Base-by-base conservation (phyloP, 2,329 filamentous ascomycete species). In the Talaromyces sp. region DNA sequence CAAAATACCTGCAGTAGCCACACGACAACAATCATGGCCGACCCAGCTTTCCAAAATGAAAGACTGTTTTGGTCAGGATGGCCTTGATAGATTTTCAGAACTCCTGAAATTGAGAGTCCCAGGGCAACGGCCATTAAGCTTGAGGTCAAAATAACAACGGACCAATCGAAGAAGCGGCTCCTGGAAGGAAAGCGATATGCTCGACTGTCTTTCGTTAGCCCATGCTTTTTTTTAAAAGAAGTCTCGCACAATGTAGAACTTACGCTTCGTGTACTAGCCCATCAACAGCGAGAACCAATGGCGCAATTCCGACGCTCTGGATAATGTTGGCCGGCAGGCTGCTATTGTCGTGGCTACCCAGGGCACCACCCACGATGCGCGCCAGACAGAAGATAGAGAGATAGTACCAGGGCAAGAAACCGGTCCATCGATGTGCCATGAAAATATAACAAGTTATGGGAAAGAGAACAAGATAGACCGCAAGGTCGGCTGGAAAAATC, bases 381-480 rank as follows among this genome's bases (percentile, higher is more conserved):
- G 78, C 66, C 1, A 64, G 63, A 50, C 76, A 77, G 59, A 80
- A 80, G 4, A 69, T 58, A 31, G 69, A 60, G 4, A 79, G 64
- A 59, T 75, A 79, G 27, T 69, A 56, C 76, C 77, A 80, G 50
- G 75, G 74, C 4, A 79, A 46, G 4, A 75, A 56, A n/a, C 74
- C 74, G 6, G 62, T 19, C 38, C 66, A 61, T 31, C 73, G 72
- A 61, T 80, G 77, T 26, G 67, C 70, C 38, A 70, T 52, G 1
- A 74, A 59, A 35, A 76, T 57, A 59, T 71, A 78, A 5, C 72
- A 31, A 0, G 67, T 64, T 0, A 72, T 69, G 10, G 73, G 58
- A 49, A 67, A 58, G 46, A 78, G 65, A 29, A 71, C 52, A 46
- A 69, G 51, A 59, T 78, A 79, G 59, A 78, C 75, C 19, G 67